These are phyloP conservation scores for Penicillium sp. DNA, from an alignment of 2,329 filamentous ascomycete genomes.

Conservation along the genomic window DNA sequence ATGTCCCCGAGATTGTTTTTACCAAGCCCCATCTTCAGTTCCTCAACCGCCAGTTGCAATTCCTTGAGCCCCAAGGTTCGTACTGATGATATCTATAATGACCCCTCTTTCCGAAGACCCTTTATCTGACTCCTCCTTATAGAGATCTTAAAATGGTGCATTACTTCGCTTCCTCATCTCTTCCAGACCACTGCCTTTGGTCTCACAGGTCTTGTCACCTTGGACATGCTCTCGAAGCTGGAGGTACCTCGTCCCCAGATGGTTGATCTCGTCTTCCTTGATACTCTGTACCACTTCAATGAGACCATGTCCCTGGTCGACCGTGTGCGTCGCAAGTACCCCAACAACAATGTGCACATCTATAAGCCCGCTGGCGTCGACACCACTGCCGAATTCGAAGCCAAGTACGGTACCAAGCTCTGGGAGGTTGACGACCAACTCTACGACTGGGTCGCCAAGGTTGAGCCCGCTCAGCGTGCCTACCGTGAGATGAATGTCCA, in stretches of 20 bases:
- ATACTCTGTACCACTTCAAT: conserved; percentile 78
- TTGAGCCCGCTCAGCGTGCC: conserved; percentile 90
- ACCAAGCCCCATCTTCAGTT: conserved; percentile 84
- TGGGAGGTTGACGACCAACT: conserved; percentile 85
- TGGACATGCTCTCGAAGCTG: conserved; percentile 65
- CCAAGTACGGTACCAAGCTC: conserved; percentile 74
- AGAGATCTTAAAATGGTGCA: conserved; percentile 90
- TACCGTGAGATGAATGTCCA: conserved; percentile 84
- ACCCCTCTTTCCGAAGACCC: conserved; percentile 7
- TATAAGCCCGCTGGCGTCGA: conserved; percentile 81
- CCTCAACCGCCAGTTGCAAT: conserved; percentile 84
- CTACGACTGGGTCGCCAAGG: conserved; percentile 97
- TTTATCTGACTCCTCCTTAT: conserved; percentile 19
- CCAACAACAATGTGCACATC: conserved; percentile 76
- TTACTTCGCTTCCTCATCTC: conserved; percentile 83
- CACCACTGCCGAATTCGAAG: conserved; percentile 74
- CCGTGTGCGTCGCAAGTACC: conserved; percentile 72
- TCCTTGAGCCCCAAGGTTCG: conserved; percentile 74
- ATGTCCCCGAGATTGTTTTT: conserved; percentile 76
- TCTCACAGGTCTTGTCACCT: conserved; percentile 74
- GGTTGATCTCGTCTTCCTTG: conserved; percentile 67
- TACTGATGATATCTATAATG: conserved; percentile 11
- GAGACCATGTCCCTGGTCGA: conserved; percentile 75
- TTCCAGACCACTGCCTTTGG: conserved; percentile 86
- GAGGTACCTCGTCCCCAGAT: conserved; percentile 50